Evolutionary conservation across 495 filamentous ascomycete species (phyloP).

Genomic region (Penicillium tannophilum): DNA sequence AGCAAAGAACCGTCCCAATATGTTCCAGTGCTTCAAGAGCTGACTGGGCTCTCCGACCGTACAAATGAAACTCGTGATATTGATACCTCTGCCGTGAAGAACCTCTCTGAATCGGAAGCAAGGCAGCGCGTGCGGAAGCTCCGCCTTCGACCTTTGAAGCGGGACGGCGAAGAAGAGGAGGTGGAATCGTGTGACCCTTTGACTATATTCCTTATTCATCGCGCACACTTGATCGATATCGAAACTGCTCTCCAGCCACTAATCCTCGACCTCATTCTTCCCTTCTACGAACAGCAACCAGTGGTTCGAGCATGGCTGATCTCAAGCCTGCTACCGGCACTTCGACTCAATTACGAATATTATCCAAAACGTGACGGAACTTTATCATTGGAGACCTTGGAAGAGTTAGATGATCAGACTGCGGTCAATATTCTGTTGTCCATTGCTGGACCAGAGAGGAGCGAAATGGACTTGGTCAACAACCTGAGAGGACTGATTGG

Average conservation of each 20-base stretch:
- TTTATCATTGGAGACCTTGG: constrained; percentile 63
- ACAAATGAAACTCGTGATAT: constrained; percentile 36
- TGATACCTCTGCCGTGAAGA: constrained; percentile 61
- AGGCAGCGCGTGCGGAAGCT: constrained; percentile 71
- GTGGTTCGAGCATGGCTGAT: constrained; percentile 74
- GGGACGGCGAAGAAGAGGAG: constrained; percentile 46
- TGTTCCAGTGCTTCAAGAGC: constrained; percentile 56
- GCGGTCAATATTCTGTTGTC: constrained; percentile 71
- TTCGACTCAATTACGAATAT: constrained; percentile 83
- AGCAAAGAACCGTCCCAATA: constrained; percentile 67
- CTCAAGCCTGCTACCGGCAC: constrained; percentile 74
- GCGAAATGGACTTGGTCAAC: constrained; percentile 55
- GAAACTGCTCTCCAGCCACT: constrained; percentile 77
- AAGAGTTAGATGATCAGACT: constrained; percentile 55
- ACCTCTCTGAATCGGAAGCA: constrained; percentile 65
- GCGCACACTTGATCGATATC: constrained; percentile 73
- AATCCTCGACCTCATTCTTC: constrained; percentile 68
- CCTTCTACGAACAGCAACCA: constrained; percentile 71
- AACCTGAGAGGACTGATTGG: constrained; percentile 77
- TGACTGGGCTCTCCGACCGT: constrained; percentile 48
- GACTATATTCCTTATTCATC: constrained; percentile 72
- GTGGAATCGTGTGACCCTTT: constrained; percentile 56
- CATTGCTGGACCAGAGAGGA: constrained; percentile 52
- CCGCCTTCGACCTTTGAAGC: constrained; percentile 62
- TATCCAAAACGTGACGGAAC: constrained; percentile 61